A percentile compares a stretch with the other conserved stretches of the same genome.
Evolutionary conservation across 2,329 filamentous ascomycete species (phyloP).

Genomic region (Diplodia intermedia): DNA sequence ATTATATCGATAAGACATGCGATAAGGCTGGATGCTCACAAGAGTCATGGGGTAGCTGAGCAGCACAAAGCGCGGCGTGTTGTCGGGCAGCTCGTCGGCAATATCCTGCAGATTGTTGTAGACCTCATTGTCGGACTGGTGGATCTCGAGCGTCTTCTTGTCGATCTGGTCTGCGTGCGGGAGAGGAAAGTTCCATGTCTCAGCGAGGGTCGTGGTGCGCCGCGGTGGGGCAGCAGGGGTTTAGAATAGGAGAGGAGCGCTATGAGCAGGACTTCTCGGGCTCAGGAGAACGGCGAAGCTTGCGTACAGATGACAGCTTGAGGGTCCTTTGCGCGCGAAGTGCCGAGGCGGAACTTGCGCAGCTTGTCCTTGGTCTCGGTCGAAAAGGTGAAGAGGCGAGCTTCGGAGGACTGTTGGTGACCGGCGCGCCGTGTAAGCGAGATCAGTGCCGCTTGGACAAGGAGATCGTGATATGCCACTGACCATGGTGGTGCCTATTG

Average conservation of each 20-base stretch:
- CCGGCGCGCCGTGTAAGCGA: constrained; percentile 22
- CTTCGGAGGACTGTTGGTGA: constrained; percentile 70
- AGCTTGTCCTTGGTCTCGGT: constrained; percentile 87
- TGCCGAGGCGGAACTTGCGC: constrained; percentile 91
- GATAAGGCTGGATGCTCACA: constrained; percentile 57
- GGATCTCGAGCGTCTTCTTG: constrained; percentile 87
- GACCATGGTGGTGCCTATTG: constrained; percentile 28
- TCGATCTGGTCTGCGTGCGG: constrained; percentile 78
- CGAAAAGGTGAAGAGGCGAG: constrained; percentile 90
- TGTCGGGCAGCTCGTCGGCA: constrained; percentile 88
- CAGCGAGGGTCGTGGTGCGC: constrained; percentile 37
- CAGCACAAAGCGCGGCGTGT: constrained; percentile 86
- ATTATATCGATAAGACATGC: constrained; percentile 6
- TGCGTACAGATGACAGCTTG: constrained; percentile 92
- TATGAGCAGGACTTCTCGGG: constrained; percentile 10
- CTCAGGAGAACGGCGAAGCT: constrained; percentile 26
- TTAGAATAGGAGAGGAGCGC: constrained; percentile 26
- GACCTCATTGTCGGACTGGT: constrained; percentile 77
- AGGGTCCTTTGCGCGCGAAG: constrained; percentile 82
- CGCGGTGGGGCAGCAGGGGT: constrained; percentile 31
- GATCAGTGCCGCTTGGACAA: constrained; percentile 25
- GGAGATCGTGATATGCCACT: constrained; percentile 32
- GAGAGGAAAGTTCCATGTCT: constrained; percentile 36
- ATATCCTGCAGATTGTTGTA: constrained; percentile 84
- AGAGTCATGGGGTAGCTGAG: constrained; percentile 89